phyloP scores from a whole-genome alignment of 2,329 filamentous ascomycete species.

The Penicillium sp. region DNA sequence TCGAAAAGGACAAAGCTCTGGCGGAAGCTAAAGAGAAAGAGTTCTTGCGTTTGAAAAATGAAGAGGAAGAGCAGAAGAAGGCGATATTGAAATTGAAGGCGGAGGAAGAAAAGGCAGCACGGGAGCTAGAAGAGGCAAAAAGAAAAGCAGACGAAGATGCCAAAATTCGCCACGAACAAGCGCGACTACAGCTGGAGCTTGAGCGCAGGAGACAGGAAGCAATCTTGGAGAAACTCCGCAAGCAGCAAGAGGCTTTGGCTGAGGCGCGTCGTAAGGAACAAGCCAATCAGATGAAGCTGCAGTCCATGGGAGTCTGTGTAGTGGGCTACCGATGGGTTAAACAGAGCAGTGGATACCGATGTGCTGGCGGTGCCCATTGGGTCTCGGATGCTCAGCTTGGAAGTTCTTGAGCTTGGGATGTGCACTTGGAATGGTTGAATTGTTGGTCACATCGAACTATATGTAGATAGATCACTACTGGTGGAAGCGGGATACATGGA shows the following conservation, averaged over 20 bases:
- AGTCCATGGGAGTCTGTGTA: conserved; percentile 56
- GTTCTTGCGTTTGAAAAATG: background rate
- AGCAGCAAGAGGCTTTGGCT: conserved; percentile 29
- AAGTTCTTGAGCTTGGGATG: background rate
- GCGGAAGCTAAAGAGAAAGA: background rate
- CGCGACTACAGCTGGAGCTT: conserved; percentile 19
- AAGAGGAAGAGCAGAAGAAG: background rate
- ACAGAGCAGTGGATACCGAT: conserved; percentile 59
- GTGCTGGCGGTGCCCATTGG: conserved; percentile 61
- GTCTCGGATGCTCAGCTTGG: conserved; percentile 40
- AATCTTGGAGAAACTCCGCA: conserved; percentile 44
- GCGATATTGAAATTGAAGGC: background rate
- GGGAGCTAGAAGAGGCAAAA: background rate
- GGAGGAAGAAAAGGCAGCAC: background rate
- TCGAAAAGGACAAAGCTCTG: conserved; percentile 17
- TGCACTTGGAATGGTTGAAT: background rate
- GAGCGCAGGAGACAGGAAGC: conserved; percentile 32
- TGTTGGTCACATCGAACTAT: too few relatives aligned
- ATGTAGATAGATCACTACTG: background rate
- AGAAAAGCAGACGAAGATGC: conserved; percentile 12
- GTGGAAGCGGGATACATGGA: background rate
- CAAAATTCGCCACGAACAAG: conserved; percentile 35
- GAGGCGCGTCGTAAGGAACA: conserved; percentile 43
- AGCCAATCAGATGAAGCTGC: conserved; percentile 51
- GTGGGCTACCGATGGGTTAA: conserved; percentile 63